Evolutionary conservation across 129 eudicot species (phyloP), one percentile per base, ranked within the genome.

Genomic region (Calendula officinalis): DNA sequence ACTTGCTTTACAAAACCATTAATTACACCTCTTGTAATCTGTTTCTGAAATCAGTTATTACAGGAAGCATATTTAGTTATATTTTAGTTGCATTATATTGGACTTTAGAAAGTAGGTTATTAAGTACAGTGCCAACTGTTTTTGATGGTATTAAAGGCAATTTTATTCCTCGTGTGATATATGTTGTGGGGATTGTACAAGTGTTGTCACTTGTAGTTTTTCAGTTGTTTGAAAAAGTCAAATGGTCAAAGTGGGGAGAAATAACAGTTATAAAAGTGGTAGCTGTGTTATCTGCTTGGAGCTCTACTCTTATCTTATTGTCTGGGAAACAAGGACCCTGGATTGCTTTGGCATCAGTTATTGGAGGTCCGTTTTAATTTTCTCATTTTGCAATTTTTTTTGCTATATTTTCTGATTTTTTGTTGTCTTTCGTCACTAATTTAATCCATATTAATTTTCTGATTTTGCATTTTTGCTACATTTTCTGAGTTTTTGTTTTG

Each of bases 291-390:
- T 88, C 95, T 60, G 72, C 86, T 8, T 94, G 97, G 87, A 86
- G 95, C 69, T 74, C 97, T 38, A 79, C 94, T 34, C 72, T 89
- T 57, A 86, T 94, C 22, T 36, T 89, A 35, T 72, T 94, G 35
- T 85, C 96, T 7, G 99, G 99, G 52, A 94, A 77, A 77, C 99
- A 94, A 80, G 99, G 99, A 11, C 79, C 97, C 16, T 63, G 84
- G 77, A 64, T 77, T 61, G 88, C 86, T 48, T 69, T 94, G 72
- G 87, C 88, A 60, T 68, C 76, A 34, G 51, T 89, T 51, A 61
- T 71, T 27, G 97, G 90, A 89, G 99, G 99, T 88, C 43, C 22
- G 2, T 22, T 22, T 22, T 22, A 22, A 22, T 22, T 22, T 22
- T 22, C 30, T 22, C 2, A 22, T 22, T 22, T 22, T 22, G 30